Conservation (phyloP, 2,329 filamentous ascomycete species). For the Fusarium globosum region DNA sequence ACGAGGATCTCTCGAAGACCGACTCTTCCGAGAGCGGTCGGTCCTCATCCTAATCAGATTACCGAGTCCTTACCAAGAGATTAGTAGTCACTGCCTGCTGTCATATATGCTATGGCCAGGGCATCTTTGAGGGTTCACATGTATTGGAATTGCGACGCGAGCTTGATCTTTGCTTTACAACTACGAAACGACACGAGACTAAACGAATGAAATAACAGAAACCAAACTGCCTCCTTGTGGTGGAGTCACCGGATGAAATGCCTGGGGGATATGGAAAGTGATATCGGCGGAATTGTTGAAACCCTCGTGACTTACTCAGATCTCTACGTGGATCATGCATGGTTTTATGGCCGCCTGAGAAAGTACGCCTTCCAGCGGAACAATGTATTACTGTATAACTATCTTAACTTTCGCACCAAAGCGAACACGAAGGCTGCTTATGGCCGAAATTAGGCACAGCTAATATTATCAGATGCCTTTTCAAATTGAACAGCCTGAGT, state of each 20-base stretch:
- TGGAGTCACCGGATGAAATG: conserved; percentile 7
- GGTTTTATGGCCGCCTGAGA: conserved; percentile 32
- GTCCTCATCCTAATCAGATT: conserved; percentile 63
- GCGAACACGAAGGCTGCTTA: conserved; percentile 18
- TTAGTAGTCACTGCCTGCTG: conserved; percentile 37
- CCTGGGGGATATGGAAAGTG: conserved; percentile 9
- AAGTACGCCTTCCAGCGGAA: conserved; percentile 22
- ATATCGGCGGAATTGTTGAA: conserved; percentile 40
- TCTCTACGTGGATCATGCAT: conserved; percentile 39
- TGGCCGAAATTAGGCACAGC: conserved; percentile 15
- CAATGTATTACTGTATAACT: conserved; percentile 50
- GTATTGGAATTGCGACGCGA: conserved; percentile 33
- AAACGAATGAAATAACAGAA: conserved; percentile 41
- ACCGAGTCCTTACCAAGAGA: conserved; percentile 17
- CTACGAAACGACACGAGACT: conserved; percentile 45
- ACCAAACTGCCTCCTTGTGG: conserved; percentile 6
- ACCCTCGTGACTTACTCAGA: conserved; percentile 42
- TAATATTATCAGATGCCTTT: conserved; percentile 3
- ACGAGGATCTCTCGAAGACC: conserved; percentile 65
- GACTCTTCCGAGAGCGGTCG: conserved; percentile 70
- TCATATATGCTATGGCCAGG: conserved; percentile 46
- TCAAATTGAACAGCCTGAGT: neutral
- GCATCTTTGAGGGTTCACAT: conserved; percentile 33
- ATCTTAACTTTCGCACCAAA: conserved; percentile 27
- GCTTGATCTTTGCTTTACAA: conserved; percentile 34